Conservation (phyloP, 2,329 filamentous ascomycete species). For the Trichoderma gracile region DNA sequence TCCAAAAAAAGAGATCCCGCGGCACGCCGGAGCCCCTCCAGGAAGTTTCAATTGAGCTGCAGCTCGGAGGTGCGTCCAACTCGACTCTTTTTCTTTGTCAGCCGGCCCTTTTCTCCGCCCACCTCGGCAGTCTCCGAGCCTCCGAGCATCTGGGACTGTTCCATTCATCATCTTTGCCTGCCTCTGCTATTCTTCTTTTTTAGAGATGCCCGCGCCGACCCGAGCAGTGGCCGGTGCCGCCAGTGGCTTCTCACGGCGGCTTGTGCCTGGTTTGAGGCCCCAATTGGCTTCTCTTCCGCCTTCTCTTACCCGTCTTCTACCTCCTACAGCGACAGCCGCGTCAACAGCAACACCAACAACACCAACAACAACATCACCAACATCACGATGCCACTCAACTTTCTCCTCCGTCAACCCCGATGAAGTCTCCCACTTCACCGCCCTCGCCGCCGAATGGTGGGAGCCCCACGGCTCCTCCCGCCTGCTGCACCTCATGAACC, state of each 20-base stretch:
- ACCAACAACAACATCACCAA: not conserved
- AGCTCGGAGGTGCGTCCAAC: not conserved
- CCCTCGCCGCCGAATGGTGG: conserved; percentile 94
- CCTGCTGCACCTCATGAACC: conserved; percentile 96
- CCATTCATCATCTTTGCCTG: not conserved
- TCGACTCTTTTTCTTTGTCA: conserved; percentile 7
- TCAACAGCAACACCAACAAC: not conserved
- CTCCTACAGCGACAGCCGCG: not conserved
- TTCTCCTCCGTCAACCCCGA: conserved; percentile 78
- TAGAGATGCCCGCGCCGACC: conserved; percentile 28
- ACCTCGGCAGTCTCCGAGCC: conserved; percentile 5
- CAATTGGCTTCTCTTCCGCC: not conserved
- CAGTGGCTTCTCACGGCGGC: conserved; percentile 8
- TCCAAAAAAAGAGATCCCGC: not conserved
- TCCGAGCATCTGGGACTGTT: not conserved
- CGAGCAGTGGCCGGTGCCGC: conserved; percentile 15
- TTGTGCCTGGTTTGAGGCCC: conserved; percentile 3
- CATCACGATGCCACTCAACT: conserved; percentile 32
- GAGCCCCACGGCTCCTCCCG: conserved; percentile 90
- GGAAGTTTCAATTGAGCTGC: not conserved
- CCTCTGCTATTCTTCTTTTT: not conserved
- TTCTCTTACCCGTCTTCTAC: not conserved
- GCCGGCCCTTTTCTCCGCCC: conserved; percentile 2
- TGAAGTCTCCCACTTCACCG: conserved; percentile 93
- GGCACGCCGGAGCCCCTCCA: conserved; percentile 20